Conservation (phyloP, 768 basidiomycete genomes). For the Termitomyces sp. region DNA sequence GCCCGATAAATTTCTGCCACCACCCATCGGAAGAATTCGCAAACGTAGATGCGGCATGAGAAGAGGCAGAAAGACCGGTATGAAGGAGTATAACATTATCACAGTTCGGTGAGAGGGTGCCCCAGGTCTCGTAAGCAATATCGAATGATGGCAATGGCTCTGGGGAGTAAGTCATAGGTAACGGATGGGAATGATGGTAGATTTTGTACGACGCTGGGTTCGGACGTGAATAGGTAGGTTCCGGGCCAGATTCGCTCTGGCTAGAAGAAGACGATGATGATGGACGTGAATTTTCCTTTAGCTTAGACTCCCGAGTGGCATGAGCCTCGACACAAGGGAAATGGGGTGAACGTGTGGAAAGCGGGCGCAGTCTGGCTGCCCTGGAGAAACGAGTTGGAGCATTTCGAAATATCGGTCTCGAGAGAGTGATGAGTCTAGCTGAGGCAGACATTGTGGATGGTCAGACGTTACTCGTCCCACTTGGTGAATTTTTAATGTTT, state of each 20-base stretch:
- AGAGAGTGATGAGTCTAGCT: constrained; percentile 1
- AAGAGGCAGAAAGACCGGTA: constrained; percentile 93
- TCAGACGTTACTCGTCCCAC: background rate
- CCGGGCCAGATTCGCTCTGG: constrained; percentile 55
- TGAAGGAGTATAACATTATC: constrained; percentile 94
- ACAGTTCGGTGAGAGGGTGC: constrained; percentile 64
- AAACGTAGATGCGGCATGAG: constrained; percentile 83
- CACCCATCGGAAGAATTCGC: constrained; percentile 82
- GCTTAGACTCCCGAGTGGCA: constrained; percentile 57
- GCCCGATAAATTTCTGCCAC: constrained; percentile 99
- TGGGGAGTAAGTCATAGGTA: constrained; percentile 55
- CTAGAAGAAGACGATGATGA: constrained; percentile 15
- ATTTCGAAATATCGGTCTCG: background rate
- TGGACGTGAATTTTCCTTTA: constrained; percentile 23
- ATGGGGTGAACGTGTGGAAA: constrained; percentile 17
- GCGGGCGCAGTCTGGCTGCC: constrained; percentile 1
- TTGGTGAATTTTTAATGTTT: background rate
- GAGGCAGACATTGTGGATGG: constrained; percentile 8
- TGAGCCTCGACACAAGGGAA: constrained; percentile 87
- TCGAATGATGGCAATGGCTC: constrained; percentile 62
- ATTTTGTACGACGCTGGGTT: constrained; percentile 66
- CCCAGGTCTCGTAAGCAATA: constrained; percentile 99
- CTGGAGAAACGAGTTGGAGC: background rate
- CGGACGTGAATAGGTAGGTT: constrained; percentile 78
- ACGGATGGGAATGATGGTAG: constrained; percentile 55